These are phyloP conservation scores for Debaryomyces coudertii DNA, from an alignment of 1,139 yeast species.

Conservation along the genomic window DNA sequence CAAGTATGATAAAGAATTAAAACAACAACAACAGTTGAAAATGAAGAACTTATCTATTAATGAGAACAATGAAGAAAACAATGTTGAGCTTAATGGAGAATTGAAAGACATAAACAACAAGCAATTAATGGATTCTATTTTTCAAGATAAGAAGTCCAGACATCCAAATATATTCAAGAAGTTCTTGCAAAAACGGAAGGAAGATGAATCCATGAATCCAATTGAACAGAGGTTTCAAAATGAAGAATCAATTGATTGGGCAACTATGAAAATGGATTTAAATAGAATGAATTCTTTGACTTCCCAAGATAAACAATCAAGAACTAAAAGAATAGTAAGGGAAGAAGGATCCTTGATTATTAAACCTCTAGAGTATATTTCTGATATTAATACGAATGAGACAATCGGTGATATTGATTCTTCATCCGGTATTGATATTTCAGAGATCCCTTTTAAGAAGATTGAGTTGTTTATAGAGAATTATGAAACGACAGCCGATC, in stretches of 20 bases:
- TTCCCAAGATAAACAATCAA: conserved; percentile 64
- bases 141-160: conserved; percentile 48
- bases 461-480: conserved; percentile 38
- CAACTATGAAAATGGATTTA: conserved; percentile 53
- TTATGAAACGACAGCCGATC: conserved; percentile 34
- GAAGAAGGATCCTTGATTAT: conserved; percentile 64
- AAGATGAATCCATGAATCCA: conserved; percentile 32
- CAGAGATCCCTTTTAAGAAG: conserved; percentile 25
- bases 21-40: conserved; percentile 26
- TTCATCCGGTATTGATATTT: conserved; percentile 22
- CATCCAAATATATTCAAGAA: conserved; percentile 60
- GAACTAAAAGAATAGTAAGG: conserved; percentile 71
- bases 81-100: conserved; percentile 23
- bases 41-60: conserved; percentile 27
- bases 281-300: conserved; percentile 78
- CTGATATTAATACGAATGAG: conserved; percentile 53
- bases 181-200: conserved; percentile 43
- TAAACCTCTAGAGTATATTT: conserved; percentile 68
- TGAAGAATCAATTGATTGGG: conserved; percentile 44
- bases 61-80: conserved; percentile 18
- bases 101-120: conserved; percentile 27
- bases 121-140: conserved; percentile 44
- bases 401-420: conserved; percentile 30
- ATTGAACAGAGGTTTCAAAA: conserved; percentile 40
- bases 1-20: conserved; percentile 51